These are phyloP conservation scores for Aspergillus eucalypticola DNA, from an alignment of 2,329 filamentous ascomycete species.

Conservation along the genomic window DNA sequence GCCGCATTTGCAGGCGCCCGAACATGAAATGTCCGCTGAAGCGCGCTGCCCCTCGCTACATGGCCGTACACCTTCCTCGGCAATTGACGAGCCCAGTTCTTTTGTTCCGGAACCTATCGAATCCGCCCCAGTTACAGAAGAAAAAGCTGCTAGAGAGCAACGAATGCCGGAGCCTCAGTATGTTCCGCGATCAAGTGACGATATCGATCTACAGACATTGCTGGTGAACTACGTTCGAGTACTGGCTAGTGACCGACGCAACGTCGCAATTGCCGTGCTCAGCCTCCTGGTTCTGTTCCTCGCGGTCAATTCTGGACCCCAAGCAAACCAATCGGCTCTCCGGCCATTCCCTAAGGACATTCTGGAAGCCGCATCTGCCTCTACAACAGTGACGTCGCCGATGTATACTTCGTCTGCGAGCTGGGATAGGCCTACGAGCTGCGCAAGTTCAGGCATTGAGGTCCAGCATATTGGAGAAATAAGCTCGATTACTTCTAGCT, in stretches of 20 bases:
- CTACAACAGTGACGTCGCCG: slow-evolving; percentile 4
- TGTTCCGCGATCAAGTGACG: slow-evolving; percentile 20
- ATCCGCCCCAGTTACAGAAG: background rate
- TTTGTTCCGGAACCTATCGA: slow-evolving; percentile 1
- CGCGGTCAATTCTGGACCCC: slow-evolving; percentile 23
- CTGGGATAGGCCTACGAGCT: background rate
- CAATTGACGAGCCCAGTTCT: background rate
- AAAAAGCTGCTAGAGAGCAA: slow-evolving; percentile 8
- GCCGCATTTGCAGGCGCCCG: slow-evolving; percentile 16
- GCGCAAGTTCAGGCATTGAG: background rate
- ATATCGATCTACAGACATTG: slow-evolving; percentile 55
- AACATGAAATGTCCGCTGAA: slow-evolving; percentile 19
- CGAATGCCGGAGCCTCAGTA: background rate
- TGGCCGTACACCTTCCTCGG: background rate
- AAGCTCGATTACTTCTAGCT: background rate
- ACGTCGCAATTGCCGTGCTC: slow-evolving; percentile 53
- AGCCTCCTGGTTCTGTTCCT: slow-evolving; percentile 47
- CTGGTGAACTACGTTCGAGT: slow-evolving; percentile 56
- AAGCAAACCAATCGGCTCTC: slow-evolving; percentile 10
- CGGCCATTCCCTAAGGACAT: slow-evolving; percentile 19
- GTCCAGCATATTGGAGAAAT: background rate
- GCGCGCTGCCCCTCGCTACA: background rate
- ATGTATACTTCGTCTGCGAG: slow-evolving; percentile 6
- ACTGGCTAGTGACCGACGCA: slow-evolving; percentile 55
- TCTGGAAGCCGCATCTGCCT: slow-evolving; percentile 5